Conservation (phyloP, 108 stramenopile species). For the Aurantiochytrium sp. region DNA sequence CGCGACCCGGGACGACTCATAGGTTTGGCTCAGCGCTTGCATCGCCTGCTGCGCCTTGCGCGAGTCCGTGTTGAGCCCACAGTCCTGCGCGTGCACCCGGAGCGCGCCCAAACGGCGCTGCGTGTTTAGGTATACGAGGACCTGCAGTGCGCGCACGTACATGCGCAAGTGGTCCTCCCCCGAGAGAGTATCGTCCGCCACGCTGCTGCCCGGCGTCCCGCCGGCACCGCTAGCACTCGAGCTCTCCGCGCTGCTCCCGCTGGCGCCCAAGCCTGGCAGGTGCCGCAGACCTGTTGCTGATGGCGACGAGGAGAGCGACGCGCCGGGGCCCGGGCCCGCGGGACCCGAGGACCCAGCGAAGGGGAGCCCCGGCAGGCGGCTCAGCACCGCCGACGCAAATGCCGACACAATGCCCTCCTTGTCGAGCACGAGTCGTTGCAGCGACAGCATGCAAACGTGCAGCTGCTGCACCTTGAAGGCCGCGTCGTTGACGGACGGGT, state of each 20-base stretch:
- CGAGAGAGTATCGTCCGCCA: neutral
- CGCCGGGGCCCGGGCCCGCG: no score
- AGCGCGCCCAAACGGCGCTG: neutral
- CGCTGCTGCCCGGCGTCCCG: neutral
- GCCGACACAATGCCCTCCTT: neutral
- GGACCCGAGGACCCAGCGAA: neutral
- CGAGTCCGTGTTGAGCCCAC: neutral
- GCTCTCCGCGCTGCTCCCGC: no score
- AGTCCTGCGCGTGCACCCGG: neutral
- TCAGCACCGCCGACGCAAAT: neutral
- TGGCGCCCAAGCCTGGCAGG: no score
- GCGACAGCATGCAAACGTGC: neutral
- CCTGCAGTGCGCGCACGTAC: neutral
- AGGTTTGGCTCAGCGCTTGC: neutral
- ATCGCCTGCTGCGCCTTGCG: neutral
- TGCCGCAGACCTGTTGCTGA: neutral
- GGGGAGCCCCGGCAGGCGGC: neutral
- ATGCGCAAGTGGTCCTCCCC: neutral
- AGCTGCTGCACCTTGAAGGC: constrained; percentile 11
- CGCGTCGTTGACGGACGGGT: neutral
- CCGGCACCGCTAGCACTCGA: no score
- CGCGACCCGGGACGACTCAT: neutral
- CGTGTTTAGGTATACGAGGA: neutral
- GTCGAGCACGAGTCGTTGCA: neutral
- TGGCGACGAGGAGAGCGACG: no score